Evolutionary conservation across 441 rosid species (phyloP).

Genomic region (Metrosideros polymorpha): DNA sequence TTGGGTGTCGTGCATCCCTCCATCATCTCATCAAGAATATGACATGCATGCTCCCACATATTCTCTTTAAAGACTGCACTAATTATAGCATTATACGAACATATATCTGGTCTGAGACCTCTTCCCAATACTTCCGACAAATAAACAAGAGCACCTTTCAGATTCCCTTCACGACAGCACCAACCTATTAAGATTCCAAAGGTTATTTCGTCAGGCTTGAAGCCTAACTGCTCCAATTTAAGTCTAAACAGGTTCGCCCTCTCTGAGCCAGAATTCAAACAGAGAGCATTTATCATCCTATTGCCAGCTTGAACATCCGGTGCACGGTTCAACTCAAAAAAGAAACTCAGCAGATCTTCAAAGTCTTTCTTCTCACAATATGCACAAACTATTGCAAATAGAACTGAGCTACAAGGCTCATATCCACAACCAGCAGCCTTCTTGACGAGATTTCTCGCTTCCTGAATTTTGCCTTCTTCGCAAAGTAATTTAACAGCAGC

Average conservation of each 20-base stretch:
- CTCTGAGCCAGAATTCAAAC: constrained; percentile 38
- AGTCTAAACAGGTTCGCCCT: constrained; percentile 48
- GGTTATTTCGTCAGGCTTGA: constrained; percentile 47
- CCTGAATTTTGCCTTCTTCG: constrained; percentile 43
- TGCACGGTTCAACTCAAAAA: constrained; percentile 29
- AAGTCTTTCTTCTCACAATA: constrained; percentile 69
- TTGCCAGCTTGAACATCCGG: constrained; percentile 45
- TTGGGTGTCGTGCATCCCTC: constrained; percentile 26
- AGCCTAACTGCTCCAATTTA: constrained; percentile 47
- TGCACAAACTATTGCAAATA: constrained; percentile 44
- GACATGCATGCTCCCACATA: constrained; percentile 37
- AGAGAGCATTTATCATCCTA: constrained; percentile 43
- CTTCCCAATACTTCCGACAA: constrained; percentile 42
- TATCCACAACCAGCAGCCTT: constrained; percentile 41
- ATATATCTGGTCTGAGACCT: constrained; percentile 42
- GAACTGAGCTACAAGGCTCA: constrained; percentile 24
- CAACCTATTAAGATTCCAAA: constrained; percentile 68
- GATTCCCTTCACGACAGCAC: constrained; percentile 52
- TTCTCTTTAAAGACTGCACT: constrained; percentile 45
- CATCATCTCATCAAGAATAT: constrained; percentile 53
- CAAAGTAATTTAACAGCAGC: constrained; percentile 52
- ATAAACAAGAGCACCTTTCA: constrained; percentile 38
- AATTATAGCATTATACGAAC: constrained; percentile 46
- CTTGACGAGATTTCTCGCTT: constrained; percentile 52
- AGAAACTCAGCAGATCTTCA: constrained; percentile 54